Conservation (phyloP, 2,329 filamentous ascomycete species). For the Colletotrichum horii region DNA sequence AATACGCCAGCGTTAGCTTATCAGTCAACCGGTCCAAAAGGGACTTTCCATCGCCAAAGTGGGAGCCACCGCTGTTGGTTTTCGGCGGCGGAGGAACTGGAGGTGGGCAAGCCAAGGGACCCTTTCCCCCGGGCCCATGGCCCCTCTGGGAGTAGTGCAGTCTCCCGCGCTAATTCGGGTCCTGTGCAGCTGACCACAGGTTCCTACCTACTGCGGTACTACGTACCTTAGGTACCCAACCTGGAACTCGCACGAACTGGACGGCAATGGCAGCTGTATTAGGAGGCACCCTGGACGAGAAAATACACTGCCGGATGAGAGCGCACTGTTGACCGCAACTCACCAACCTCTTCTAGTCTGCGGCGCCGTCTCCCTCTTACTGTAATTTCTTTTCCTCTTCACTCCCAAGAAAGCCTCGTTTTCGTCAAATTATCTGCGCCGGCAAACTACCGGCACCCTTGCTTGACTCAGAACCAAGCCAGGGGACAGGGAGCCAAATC, state of each 20-base stretch:
- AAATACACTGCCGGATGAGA: not conserved
- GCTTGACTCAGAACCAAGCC: slow-evolving; percentile 12
- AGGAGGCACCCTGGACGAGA: not conserved
- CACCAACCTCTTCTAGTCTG: not conserved
- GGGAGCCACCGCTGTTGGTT: not conserved
- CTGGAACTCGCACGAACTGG: not conserved
- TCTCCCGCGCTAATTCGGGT: not conserved
- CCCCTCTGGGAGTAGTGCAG: not conserved
- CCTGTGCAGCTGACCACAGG: slow-evolving; percentile 6
- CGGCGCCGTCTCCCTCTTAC: not conserved
- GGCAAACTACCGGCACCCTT: slow-evolving; percentile 3
- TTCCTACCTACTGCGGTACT: not conserved
- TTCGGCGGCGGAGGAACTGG: not conserved
- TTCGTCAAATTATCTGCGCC: not conserved
- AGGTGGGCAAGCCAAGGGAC: not conserved
- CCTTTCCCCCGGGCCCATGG: not conserved
- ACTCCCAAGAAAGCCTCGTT: not conserved
- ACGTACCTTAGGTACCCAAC: not conserved
- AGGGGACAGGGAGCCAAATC: slow-evolving; percentile 14
- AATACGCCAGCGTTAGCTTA: not conserved
- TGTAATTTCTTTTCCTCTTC: not conserved
- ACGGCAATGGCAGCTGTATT: not conserved
- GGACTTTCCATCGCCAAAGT: not conserved
- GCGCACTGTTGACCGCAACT: slow-evolving; percentile 12
- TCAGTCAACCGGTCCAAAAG: not conserved